phyloP scores from a whole-genome alignment of 495 filamentous ascomycete species.

The Aspergillus mulundensis region DNA sequence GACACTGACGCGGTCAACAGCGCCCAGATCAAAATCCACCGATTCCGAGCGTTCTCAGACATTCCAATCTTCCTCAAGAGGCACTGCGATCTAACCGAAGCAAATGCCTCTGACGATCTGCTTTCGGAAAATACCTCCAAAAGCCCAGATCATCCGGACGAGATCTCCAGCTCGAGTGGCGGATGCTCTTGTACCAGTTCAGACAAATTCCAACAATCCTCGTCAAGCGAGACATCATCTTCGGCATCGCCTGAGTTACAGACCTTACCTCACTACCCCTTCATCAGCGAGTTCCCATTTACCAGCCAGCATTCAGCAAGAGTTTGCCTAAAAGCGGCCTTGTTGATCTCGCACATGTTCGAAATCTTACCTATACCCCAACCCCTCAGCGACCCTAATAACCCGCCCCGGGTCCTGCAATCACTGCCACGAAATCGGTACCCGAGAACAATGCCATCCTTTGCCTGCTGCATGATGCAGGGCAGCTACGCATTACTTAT shows the following conservation, averaged over 20 bases:
- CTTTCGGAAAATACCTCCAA: constrained; percentile 26
- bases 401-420: constrained; percentile 22
- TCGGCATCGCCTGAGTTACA: constrained; percentile 34
- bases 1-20: constrained; percentile 27
- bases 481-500: constrained; percentile 60
- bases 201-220: constrained; percentile 29
- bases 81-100: constrained; percentile 52
- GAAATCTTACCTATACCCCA: constrained; percentile 48
- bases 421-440: constrained; percentile 25
- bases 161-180: constrained; percentile 25
- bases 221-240: constrained; percentile 35
- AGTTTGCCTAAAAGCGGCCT: constrained; percentile 48
- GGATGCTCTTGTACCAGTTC: constrained; percentile 36
- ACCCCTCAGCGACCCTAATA: constrained; percentile 23
- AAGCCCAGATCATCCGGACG: constrained; percentile 21
- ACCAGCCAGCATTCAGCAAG: constrained; percentile 50
- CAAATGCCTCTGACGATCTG: constrained; percentile 23
- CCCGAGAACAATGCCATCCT: constrained; percentile 57
- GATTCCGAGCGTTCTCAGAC: constrained; percentile 58
- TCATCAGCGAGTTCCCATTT: constrained; percentile 45
- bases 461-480: constrained; percentile 61
- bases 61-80: constrained; percentile 56
- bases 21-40: constrained; percentile 58
- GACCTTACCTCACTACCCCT: constrained; percentile 29
- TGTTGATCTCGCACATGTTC: constrained; percentile 50